phyloP scores from a whole-genome alignment of 495 filamentous ascomycete genomes.

The Penicillium angulare region DNA sequence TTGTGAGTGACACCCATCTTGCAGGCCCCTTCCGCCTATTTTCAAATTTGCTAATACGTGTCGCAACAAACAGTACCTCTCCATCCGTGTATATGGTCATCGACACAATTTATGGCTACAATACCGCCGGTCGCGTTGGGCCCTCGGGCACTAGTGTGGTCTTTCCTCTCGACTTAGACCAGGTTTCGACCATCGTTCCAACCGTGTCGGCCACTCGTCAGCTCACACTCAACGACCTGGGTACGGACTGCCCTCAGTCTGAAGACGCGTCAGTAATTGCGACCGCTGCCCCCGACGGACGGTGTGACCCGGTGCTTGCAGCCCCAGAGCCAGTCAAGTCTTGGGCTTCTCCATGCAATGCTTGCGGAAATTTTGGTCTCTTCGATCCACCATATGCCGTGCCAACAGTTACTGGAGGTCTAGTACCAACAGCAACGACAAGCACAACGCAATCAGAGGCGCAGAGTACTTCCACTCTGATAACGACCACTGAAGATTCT shows the following conservation, averaged over 20 bases:
- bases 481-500: not conserved
- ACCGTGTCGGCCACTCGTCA: conserved; percentile 13
- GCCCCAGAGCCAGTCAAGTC: conserved; percentile 19
- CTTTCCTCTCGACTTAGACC: conserved; percentile 15
- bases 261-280: conserved; percentile 13
- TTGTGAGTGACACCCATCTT: conserved; percentile 20
- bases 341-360: conserved; percentile 21
- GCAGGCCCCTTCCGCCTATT: no score
- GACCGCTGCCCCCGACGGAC: conserved; percentile 10
- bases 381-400: conserved; percentile 23
- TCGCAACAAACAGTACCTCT: conserved; percentile 11
- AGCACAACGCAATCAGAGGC: conserved; percentile 3
- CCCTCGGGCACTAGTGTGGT: conserved; percentile 20
- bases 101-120: conserved; percentile 17
- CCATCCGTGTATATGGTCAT: conserved; percentile 24
- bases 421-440: conserved; percentile 15
- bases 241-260: conserved; percentile 19
- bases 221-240: conserved; percentile 17
- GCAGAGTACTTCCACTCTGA: conserved; percentile 8
- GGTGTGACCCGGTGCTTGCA: conserved; percentile 17
- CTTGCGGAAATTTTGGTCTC: conserved; percentile 17
- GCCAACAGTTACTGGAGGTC: conserved; percentile 12
- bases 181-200: conserved; percentile 16
- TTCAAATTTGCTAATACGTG: not conserved
- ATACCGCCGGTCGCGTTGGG: conserved; percentile 17